Conservation (phyloP, 257 asterid genomes). For the Nicotiana attenuata region DNA sequence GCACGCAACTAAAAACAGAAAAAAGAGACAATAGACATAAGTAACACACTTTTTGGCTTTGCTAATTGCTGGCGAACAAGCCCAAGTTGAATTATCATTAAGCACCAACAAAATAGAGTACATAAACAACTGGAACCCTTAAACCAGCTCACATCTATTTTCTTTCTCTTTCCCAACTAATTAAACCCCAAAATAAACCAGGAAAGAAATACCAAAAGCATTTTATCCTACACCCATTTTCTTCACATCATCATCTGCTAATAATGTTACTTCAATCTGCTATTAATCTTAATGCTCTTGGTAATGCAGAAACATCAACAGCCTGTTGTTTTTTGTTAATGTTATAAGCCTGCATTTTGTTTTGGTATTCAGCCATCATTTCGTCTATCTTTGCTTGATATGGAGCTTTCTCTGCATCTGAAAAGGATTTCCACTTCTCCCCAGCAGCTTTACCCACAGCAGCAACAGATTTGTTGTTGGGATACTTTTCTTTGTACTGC, state of each 20-base stretch:
- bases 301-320: background rate
- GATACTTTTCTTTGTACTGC: background rate
- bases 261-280: background rate
- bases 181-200: background rate
- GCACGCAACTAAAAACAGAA: too few relatives aligned
- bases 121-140: background rate
- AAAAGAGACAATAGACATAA: too few relatives aligned
- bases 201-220: too few relatives aligned
- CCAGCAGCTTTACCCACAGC: conserved; percentile 72
- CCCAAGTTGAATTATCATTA: background rate
- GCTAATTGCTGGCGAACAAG: background rate
- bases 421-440: conserved; percentile 64
- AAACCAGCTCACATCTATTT: background rate
- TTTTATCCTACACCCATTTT: background rate
- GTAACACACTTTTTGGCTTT: too few relatives aligned
- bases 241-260: background rate
- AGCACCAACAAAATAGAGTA: background rate
- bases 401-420: conserved; percentile 76
- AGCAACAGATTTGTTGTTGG: conserved; percentile 5
- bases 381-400: conserved; percentile 60
- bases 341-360: conserved; percentile 58
- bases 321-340: conserved; percentile 45
- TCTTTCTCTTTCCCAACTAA: background rate
- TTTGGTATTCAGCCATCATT: conserved; percentile 63
- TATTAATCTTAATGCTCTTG: too few relatives aligned